A percentile compares a stretch with the other conserved stretches of the same genome.
Conservation (phyloP, 2,329 filamentous ascomycete species). For the Nemania serpens region DNA sequence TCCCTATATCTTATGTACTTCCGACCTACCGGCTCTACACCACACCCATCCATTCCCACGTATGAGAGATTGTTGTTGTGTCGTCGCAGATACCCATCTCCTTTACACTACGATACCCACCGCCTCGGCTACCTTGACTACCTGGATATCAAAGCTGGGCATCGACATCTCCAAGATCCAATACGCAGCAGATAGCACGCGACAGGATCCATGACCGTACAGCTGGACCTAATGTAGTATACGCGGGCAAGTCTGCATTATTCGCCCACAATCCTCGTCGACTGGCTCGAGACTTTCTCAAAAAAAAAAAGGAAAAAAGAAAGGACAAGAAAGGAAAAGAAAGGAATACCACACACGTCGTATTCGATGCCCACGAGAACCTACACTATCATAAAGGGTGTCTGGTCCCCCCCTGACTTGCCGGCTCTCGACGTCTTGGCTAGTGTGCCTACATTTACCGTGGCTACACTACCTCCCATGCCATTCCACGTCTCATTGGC, state of each 20-base stretch:
- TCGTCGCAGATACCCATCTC: not conserved
- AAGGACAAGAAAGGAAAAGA: too few relatives aligned
- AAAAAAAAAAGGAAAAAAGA: slow-evolving; percentile 1
- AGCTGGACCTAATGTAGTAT: not conserved
- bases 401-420: not conserved
- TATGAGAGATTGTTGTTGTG: not conserved
- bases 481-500: too few relatives aligned
- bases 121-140: not conserved
- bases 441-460: too few relatives aligned
- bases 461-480: too few relatives aligned
- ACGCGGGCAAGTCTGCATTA: slow-evolving; percentile 21
- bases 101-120: not conserved
- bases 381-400: not conserved
- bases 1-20: too few relatives aligned
- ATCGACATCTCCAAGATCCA: not conserved
- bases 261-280: slow-evolving; percentile 26
- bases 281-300: slow-evolving; percentile 3
- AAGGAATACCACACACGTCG: not conserved
- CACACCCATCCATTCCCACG: too few relatives aligned
- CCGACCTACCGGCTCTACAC: too few relatives aligned
- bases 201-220: slow-evolving; percentile 15
- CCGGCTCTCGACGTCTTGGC: not conserved
- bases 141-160: not conserved
- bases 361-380: not conserved
- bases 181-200: slow-evolving; percentile 8